Base-by-base conservation (phyloP, 2,329 filamentous ascomycete species). In the Blumeria hordei region DNA sequence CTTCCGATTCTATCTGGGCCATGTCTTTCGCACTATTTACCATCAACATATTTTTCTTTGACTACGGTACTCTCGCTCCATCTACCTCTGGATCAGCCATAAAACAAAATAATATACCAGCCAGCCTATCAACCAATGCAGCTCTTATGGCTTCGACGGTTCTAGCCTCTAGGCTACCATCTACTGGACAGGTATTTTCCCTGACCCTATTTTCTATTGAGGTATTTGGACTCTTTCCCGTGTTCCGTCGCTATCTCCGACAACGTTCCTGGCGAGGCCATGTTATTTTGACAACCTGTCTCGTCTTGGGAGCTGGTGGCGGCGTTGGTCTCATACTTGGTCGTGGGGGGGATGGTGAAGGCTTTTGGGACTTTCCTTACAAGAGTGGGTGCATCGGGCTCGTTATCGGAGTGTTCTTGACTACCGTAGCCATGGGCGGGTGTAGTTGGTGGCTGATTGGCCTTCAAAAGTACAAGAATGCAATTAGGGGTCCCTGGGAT, bases 401-500 rank as follows among this genome's bases (percentile, higher is more conserved):
- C 59, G 67, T 90, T 0, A 71, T 94, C 6, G 86, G 86, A 5
- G 77, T 80, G n/a, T 63, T 90, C 9, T 72, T 87, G 21, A 82
- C 84, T 0, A 78, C 81, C 4, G 67, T 94, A 55, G 81, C 80
- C 1, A 94, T 95, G 79, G 92, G 90, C 1, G 83, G 88, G 11
- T 95, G 88, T 67, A 94, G 87, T 65, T 96, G 88, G 90, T 96
- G 92, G 88, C 70, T 98, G 59, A 96, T 98, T 64, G 85, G 88
- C 8, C 68, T 98, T 67, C 92, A 98, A 69, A 90, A 94, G 70
- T 98, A 96, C 69, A 98, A 98, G 73, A 96, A 96, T 67, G 92
- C 96, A 69, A 95, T 98, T 61, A 86, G 88, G 64, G 92, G 92
- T 45, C 92, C 92, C 1, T 98, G 92, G 92, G 92, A 98, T 70